Conservation (phyloP, 73 alveolate species). For the Paramecium tetraurelia region DNA sequence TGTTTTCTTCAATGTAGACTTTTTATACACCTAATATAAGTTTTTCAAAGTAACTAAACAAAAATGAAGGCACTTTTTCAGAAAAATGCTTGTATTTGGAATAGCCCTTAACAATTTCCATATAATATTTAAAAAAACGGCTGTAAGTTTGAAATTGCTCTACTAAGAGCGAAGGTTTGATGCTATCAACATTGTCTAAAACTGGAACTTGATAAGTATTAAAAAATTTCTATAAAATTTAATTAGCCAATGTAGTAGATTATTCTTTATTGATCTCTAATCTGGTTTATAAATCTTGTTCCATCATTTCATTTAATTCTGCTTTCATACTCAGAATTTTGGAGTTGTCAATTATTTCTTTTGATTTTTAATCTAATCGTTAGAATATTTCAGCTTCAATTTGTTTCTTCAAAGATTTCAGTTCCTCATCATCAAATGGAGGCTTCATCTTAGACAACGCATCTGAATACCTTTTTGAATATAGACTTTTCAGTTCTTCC, state of each 20-base stretch:
- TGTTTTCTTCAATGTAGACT: slow-evolving; percentile 5
- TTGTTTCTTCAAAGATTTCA: background rate
- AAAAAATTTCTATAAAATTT: slow-evolving; percentile 2
- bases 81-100: background rate
- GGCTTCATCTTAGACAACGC: slow-evolving; percentile 8
- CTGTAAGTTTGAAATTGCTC: slow-evolving; percentile 5
- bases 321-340: background rate
- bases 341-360: slow-evolving; percentile 6
- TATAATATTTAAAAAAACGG: slow-evolving; percentile 20
- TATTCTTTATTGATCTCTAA: slow-evolving; percentile 43
- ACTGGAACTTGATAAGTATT: slow-evolving; percentile 18
- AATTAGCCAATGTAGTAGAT: background rate
- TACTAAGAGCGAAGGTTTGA: background rate
- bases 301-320: slow-evolving; percentile 56
- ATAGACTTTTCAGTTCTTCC: slow-evolving; percentile 67
- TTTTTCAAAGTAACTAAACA: slow-evolving; percentile 13
- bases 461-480: background rate
- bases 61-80: slow-evolving; percentile 37
- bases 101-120: slow-evolving; percentile 12
- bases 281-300: slow-evolving; percentile 20
- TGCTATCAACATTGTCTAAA: slow-evolving; percentile 20
- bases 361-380: slow-evolving; percentile 23
- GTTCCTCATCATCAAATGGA: slow-evolving; percentile 57
- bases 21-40: background rate
- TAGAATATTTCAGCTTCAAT: slow-evolving; percentile 8